Evolutionary conservation across 345 rosid genomes (phyloP), one percentile per base, ranked within the genome.

Genomic region (Hibiscus syriacus): DNA sequence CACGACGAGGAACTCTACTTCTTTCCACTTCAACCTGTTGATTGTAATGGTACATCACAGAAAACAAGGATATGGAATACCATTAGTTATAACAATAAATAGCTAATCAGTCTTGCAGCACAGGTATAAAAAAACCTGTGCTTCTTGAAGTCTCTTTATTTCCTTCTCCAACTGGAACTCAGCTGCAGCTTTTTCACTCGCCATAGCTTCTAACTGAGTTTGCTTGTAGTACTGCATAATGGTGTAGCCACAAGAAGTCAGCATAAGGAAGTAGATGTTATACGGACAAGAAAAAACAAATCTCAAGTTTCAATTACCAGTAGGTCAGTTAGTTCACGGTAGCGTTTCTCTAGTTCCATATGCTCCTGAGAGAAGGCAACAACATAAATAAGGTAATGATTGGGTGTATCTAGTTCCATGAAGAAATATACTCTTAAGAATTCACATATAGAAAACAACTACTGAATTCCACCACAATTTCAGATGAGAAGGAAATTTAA

Each of bases 91-190:
- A 55, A 39, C 39, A 69, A 72, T 22, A 16, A 23, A 36, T 56
- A 50, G 34, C 36, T 36, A n/a, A 69, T 39, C 69, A 71, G 68
- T 55, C 64, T 20, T 23, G 68, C 71, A 64, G 29, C 64, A 69
- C 23, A 53, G 38, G 30, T 45, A 20, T 66, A 3, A 14, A 60
- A 65, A 56, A 72, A 90, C 99, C 93, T 88, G 93, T 74, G 76
- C 97, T 80, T 95, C 98, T 41, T 82, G 97, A 68, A 85, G 74
- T 66, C 90, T 96, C 71, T 83, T 92, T 62, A 87, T 65, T 83
- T 95, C 99, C 83, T 92, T 90, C 80, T 95, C 99, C 81, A 89
- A 75, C 77, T 95, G 99, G 77, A 92, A 95, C 76, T 95, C 98
- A 69, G 98, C 98, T 0, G 98, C 98, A 73, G 98, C 98, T 80